Evolutionary conservation across 1,139 yeast genomes (phyloP), one percentile per base, ranked within the genome.

Genomic region (Arxiozyma bovina): DNA sequence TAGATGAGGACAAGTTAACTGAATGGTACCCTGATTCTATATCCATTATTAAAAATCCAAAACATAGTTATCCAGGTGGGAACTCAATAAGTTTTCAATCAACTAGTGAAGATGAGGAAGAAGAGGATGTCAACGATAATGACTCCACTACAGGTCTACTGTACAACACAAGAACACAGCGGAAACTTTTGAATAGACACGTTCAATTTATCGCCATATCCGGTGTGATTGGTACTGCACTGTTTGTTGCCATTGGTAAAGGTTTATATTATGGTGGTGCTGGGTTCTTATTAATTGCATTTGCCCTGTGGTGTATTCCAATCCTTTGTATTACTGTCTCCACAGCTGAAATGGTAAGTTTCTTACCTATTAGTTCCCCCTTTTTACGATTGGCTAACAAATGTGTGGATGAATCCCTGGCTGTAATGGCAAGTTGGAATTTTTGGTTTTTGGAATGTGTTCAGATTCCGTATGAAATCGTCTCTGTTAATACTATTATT

Each of bases 221-320:
- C 48, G 96, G 96, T 50, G 83, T 89, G 48, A 87, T 88, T 61
- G 96, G 96, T 58, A 87, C 94, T 8, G 91, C 90, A 50, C 71
- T 83, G 42, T 77, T 86, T 74, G 86, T 88, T 15, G 85, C 89
- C 55, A 79, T 85, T 57, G 96, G 95, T 34, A 76, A 78, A 53
- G 85, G 86, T 1, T 73, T 89, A 58, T 74, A 77, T 54, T 74
- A 73, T 51, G 95, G 91, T 55, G 96, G 96, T 1, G 90, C 96
- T 1, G 89, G 81, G 0, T 85, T 87, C 49, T 72, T 89, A 48
- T 73, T 89, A 48, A 74, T 88, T 44, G 91, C 86, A 3, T 87
- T 81, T 61, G 65, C 77, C 0, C 53, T 79, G 22, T 82, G 86
- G 86, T 79, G 83, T 61, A 53, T 77, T 20, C 83, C 88, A 0